phyloP scores from a whole-genome alignment of 371 early-diverging fungal genomes.

The Syncephalastrum sp. region DNA sequence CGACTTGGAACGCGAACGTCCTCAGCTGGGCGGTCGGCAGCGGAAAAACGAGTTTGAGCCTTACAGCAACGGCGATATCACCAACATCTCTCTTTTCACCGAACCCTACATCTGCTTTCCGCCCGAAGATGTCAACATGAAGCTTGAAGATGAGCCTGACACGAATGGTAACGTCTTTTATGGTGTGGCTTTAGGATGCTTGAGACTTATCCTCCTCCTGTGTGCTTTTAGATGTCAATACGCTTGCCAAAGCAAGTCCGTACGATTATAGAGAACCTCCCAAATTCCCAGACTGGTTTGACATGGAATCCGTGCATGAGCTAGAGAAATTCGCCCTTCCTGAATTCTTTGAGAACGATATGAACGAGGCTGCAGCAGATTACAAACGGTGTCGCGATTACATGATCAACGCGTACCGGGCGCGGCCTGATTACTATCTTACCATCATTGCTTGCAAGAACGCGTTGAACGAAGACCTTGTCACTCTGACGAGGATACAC shows the following conservation, averaged over 20 bases:
- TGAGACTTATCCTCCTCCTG: too few species aligned
- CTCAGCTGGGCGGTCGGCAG: conserved; percentile 46
- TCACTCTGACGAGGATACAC: conserved; percentile 91
- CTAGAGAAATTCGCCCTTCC: conserved; percentile 88
- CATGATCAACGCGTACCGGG: conserved; percentile 91
- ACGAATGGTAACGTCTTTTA: neutral
- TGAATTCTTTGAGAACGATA: conserved; percentile 84
- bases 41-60: conserved; percentile 71
- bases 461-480: conserved; percentile 90
- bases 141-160: neutral
- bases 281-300: conserved; percentile 73
- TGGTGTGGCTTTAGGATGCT: too few species aligned
- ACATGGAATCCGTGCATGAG: conserved; percentile 70
- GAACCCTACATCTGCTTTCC: conserved; percentile 34
- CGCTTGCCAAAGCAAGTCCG: conserved; percentile 20
- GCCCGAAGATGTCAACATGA: neutral
- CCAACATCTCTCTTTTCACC: conserved; percentile 59
- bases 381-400: conserved; percentile 92
- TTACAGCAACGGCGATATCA: conserved; percentile 61
- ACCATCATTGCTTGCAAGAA: conserved; percentile 93
- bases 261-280: conserved; percentile 16
- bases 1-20: conserved; percentile 44
- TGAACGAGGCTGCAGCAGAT: conserved; percentile 76
- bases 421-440: conserved; percentile 90
- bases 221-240: conserved; percentile 6